Evolutionary conservation across 2,329 filamentous ascomycete species (phyloP).

Genomic region (Ophiostoma tasmaniense): DNA sequence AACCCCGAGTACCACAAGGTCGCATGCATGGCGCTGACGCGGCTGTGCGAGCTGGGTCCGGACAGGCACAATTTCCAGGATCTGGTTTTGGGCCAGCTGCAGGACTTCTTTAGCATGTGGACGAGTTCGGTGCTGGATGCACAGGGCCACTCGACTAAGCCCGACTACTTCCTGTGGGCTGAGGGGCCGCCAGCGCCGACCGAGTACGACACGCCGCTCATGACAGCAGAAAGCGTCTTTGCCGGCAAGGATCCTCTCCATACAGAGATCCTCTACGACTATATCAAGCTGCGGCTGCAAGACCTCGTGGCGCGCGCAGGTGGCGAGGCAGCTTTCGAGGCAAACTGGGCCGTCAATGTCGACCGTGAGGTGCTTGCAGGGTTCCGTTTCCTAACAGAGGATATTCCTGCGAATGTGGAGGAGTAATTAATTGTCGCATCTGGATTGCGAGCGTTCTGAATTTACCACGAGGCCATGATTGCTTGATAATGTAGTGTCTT

Average conservation of each 20-base stretch:
- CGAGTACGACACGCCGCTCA: constrained; percentile 51
- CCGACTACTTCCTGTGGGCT: constrained; percentile 45
- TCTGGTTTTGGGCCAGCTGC: constrained; percentile 52
- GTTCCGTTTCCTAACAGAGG: constrained; percentile 41
- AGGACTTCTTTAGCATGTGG: constrained; percentile 70
- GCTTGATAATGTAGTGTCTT: background rate
- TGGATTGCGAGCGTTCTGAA: background rate
- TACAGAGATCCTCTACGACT: constrained; percentile 53
- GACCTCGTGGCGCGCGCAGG: constrained; percentile 51
- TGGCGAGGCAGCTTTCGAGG: constrained; percentile 57
- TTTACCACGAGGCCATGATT: background rate
- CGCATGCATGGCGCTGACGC: constrained; percentile 62
- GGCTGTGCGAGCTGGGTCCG: constrained; percentile 51
- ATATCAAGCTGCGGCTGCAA: constrained; percentile 54
- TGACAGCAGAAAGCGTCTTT: constrained; percentile 44
- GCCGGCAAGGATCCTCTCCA: constrained; percentile 58
- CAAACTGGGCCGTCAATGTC: constrained; percentile 63
- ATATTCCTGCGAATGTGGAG: background rate
- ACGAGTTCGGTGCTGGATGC: constrained; percentile 60
- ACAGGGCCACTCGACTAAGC: constrained; percentile 44
- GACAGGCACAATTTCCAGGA: constrained; percentile 31
- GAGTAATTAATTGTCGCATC: background rate
- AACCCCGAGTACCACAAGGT: constrained; percentile 60
- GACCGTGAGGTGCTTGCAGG: constrained; percentile 60
- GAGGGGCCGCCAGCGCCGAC: constrained; percentile 27